Evolutionary conservation across 345 rosid genomes (phyloP), one percentile per base, ranked within the genome.

Genomic region (Gossypium raimondii): DNA sequence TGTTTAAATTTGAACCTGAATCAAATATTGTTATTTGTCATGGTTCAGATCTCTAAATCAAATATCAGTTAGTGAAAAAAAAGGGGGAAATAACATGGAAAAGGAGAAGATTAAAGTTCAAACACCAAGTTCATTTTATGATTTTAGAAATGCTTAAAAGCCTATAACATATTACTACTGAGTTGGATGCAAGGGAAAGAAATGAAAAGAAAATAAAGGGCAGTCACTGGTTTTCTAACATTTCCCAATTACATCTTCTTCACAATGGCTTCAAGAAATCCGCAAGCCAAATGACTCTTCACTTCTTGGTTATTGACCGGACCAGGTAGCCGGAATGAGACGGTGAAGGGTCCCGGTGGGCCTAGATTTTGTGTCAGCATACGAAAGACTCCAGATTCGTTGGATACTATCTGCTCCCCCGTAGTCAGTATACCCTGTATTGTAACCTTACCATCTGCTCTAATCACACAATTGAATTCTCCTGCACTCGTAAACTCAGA

Each of bases 321-420:
- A 74, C 98, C 97, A 5, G 97, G 94, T 13, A 94, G 93, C 75
- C 80, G 83, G 75, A 90, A 89, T 11, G 86, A 75, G 74, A 90
- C 72, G 0, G 95, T 79, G 81, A 94, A 94, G 65, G 76, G 87
- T 25, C 98, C 97, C 0, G 95, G 89, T 7, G 92, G 93, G 80
- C 88, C 80, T 8, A 92, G 81, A 70, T 94, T 92, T 63, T 84
- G 97, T 0, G 95, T 73, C 56, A 79, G 82, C 97, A 90, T 92
- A 79, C 77, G 81, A 60, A 92, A 94, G 72, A 88, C 69, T 79
- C 78, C 87, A 50, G 85, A 85, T 78, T 85, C 1, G 82, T 76
- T 89, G 81, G 87, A 84, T 9, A 94, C 88, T 0, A 80, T 81
- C 73, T 76, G 81, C 83, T 92, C 97, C 16, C 98, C 98, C 0